A percentile compares a stretch with the other conserved stretches of the same genome.
Evolutionary conservation across 768 basidiomycete species (phyloP).

Genomic region (Amanita fuliginea): DNA sequence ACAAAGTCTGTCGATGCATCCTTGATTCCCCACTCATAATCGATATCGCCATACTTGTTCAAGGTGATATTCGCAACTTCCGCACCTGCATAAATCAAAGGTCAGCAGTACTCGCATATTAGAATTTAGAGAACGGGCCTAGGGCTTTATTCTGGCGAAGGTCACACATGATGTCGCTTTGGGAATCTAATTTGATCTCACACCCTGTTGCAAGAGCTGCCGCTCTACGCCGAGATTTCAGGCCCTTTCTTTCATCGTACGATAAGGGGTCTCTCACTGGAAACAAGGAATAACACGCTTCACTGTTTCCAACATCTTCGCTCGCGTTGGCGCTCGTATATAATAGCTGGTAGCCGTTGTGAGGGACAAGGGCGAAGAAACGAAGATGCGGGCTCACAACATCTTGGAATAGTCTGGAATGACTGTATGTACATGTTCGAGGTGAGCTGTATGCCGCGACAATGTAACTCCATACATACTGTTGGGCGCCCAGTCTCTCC

Average conservation of each 20-base stretch:
- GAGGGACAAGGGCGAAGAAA: not conserved
- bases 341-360: slow-evolving; percentile 36
- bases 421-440: slow-evolving; percentile 31
- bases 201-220: slow-evolving; percentile 62
- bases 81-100: slow-evolving; percentile 30
- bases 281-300: slow-evolving; percentile 64
- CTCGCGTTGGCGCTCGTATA: slow-evolving; percentile 59
- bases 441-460: not conserved
- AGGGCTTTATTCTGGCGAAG: slow-evolving; percentile 60
- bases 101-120: not conserved
- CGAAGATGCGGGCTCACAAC: slow-evolving; percentile 27
- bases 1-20: slow-evolving; percentile 80
- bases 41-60: slow-evolving; percentile 50
- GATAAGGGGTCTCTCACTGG: slow-evolving; percentile 31
- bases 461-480: slow-evolving; percentile 27
- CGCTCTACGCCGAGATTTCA: slow-evolving; percentile 30
- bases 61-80: slow-evolving; percentile 53
- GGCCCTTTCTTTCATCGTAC: not conserved
- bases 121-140: slow-evolving; percentile 21
- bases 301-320: slow-evolving; percentile 45
- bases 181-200: slow-evolving; percentile 27
- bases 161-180: slow-evolving; percentile 31
- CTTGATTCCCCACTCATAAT: slow-evolving; percentile 56
- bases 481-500: slow-evolving; percentile 65
- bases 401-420: slow-evolving; percentile 77